Conservation (phyloP, 345 rosid species). For the Aegle marmelos region DNA sequence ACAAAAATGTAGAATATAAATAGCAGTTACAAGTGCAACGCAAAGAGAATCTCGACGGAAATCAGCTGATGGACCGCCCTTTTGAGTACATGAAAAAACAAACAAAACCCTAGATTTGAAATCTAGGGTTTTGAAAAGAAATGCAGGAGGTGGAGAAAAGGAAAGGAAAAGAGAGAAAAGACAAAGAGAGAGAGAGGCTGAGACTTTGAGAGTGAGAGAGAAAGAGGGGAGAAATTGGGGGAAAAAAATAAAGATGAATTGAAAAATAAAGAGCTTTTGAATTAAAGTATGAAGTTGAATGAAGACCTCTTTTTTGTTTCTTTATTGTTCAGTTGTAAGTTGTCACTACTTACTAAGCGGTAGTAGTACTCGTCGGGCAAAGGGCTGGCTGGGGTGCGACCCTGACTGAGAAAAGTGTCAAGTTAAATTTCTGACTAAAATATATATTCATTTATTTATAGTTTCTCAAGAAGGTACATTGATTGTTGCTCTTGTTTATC, state of each 20-base stretch:
- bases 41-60: conserved; percentile 7
- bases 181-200: not conserved
- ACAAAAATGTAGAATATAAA: not conserved
- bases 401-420: not conserved
- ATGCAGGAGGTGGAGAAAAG: conserved; percentile 16
- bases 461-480: no score
- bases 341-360: not conserved
- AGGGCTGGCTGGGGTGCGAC: not conserved
- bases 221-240: not conserved
- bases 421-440: not conserved
- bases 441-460: not conserved
- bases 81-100: not conserved
- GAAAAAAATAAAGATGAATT: not conserved
- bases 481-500: no score
- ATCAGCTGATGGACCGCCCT: conserved; percentile 2
- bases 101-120: conserved; percentile 48
- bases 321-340: conserved; percentile 2
- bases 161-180: not conserved
- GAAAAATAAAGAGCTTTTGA: conserved; percentile 40
- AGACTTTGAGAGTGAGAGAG: not conserved
- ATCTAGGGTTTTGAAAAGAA: conserved; percentile 46
- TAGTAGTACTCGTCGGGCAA: no score
- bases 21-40: conserved; percentile 1
- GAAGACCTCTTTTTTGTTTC: conserved; percentile 18
- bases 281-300: conserved; percentile 28